phyloP scores from a whole-genome alignment of 139 green algal species.

The Tetradesmus lagerheimii region DNA sequence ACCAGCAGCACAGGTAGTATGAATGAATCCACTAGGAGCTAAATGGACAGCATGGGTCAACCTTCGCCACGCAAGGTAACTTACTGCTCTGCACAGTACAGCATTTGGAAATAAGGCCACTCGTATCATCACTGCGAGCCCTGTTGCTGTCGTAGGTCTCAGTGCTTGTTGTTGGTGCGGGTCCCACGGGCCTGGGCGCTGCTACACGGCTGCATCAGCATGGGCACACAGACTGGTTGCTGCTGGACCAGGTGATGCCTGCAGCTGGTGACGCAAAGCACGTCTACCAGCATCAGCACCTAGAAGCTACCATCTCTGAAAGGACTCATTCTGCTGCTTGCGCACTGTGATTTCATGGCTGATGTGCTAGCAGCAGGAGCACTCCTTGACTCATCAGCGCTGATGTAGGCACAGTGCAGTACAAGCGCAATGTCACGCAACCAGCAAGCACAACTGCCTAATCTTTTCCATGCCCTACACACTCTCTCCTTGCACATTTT shows the following conservation, averaged over 20 bases:
- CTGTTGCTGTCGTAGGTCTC: constrained; percentile 51
- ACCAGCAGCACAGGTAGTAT: too few relatives aligned
- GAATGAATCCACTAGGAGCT: not conserved
- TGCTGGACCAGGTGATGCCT: constrained; percentile 81
- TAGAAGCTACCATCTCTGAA: too few relatives aligned
- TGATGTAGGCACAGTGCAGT: too few relatives aligned
- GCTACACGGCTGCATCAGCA: constrained; percentile 90
- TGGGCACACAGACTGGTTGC: constrained; percentile 81
- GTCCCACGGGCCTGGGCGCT: constrained; percentile 89
- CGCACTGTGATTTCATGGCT: too few relatives aligned
- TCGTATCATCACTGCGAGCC: not conserved
- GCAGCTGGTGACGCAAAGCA: not conserved
- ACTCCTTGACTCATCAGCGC: too few relatives aligned
- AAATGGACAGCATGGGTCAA: not conserved
- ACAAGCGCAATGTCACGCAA: too few relatives aligned
- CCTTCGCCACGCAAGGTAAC: not conserved
- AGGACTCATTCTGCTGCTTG: too few relatives aligned
- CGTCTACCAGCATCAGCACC: not conserved
- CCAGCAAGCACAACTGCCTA: not conserved
- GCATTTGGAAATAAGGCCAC: not conserved
- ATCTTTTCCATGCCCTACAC: too few relatives aligned
- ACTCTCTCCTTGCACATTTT: not conserved
- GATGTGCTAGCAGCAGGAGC: too few relatives aligned
- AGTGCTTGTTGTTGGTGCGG: constrained; percentile 85
- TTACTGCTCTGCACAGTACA: not conserved